Evolutionary conservation across 768 basidiomycete species (phyloP).

Genomic region (Botryobasidium botryosum): DNA sequence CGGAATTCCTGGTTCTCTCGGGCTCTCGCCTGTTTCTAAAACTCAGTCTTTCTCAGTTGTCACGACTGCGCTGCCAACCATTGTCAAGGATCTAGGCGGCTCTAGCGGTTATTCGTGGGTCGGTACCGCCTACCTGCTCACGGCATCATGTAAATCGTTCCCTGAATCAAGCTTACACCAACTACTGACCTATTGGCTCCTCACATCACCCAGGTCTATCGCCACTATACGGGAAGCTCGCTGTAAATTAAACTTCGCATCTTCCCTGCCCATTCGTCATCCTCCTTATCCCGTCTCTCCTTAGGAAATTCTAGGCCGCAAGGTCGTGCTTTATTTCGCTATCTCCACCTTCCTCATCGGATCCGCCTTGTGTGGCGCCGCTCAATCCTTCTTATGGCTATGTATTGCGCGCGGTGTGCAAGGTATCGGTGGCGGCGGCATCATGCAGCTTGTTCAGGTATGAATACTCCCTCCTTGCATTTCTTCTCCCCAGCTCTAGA

Average conservation of each 20-base stretch:
- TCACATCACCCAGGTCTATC: constrained; percentile 21
- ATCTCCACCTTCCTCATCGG: constrained; percentile 58
- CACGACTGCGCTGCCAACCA: constrained; percentile 67
- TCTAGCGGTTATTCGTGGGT: constrained; percentile 56
- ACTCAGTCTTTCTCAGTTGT: too few relatives aligned
- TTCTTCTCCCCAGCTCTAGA: too few relatives aligned
- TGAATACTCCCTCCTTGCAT: too few relatives aligned
- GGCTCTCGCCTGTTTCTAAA: too few relatives aligned
- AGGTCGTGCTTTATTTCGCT: constrained; percentile 48
- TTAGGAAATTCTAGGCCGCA: constrained; percentile 33
- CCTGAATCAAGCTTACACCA: too few relatives aligned
- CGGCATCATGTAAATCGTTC: constrained; percentile 24
- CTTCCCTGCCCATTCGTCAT: too few relatives aligned
- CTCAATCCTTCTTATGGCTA: constrained; percentile 63
- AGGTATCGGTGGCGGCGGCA: constrained; percentile 69
- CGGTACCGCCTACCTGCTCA: constrained; percentile 50
- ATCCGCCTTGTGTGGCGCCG: constrained; percentile 66
- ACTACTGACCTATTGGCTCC: too few relatives aligned
- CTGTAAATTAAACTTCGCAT: constrained; percentile 20
- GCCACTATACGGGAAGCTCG: constrained; percentile 65
- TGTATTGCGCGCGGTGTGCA: constrained; percentile 62
- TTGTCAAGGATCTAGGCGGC: constrained; percentile 46
- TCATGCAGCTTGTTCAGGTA: constrained; percentile 51
- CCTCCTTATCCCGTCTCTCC: background rate
- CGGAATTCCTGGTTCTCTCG: too few relatives aligned